Base-by-base conservation (phyloP, 495 filamentous ascomycete genomes). In the Wilcoxina mikolae region DNA sequence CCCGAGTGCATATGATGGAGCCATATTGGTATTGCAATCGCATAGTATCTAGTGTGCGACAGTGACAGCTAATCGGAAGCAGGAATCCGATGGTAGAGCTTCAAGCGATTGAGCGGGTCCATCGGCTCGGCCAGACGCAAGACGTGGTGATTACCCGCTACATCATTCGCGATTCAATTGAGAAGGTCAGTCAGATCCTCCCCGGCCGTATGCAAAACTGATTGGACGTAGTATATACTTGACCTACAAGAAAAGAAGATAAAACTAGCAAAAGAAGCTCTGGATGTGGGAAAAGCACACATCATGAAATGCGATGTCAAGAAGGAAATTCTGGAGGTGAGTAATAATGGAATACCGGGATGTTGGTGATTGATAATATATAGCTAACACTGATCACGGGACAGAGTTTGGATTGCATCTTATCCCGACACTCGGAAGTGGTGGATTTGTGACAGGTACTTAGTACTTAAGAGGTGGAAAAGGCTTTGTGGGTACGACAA, bases 1-100 rank as follows among this genome's bases (percentile, higher is more conserved):
- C 80, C 60, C 79, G 78, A 41, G 90, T 89, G 4, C 95, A 86
- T 61, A 80, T 95, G 46, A 94, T 95, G 85, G 90, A 96, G 68
- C 90, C 90, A 1, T 87, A 95, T 57, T 96, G 85, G 67, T 35
- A 35, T 35, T 7, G 7, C 7, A 7, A 35, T 35, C 31, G 7
- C 7, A 7, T 15, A 7, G 7, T 7, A 7, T 35, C 31, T 7
- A 35, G 31, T 35, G 15, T 35, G 31, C 31, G 7, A 15, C 31
- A 35, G 31, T 7, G 31, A 7, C 15, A 15, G 15, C 15, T 7
- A 35, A 15, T 35, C 15, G 15, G 7, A 35, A 7, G 15, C 31
- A 35, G 31, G 31, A 82, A 82, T 49, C 68, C 67, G 35, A 61
- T 65, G 26, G 45, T 69, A 0, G 68, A 74, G 50, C 55, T 70